Base-by-base conservation (phyloP, 306 rosid species). In the Quercus bicolor region DNA sequence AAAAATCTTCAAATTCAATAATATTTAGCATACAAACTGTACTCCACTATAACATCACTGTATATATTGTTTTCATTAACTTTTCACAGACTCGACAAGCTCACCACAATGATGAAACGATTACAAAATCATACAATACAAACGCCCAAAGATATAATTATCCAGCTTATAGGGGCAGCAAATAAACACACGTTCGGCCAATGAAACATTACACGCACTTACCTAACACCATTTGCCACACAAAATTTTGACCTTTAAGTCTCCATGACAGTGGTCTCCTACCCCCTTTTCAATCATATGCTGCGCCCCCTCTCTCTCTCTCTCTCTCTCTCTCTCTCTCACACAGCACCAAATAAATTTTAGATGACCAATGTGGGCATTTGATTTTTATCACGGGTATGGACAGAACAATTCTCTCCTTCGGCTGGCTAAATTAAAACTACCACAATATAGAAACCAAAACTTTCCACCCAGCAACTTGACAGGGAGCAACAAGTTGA, bases 401-500 rank as follows among this genome's bases (percentile, higher is more conserved):
- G 71, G 74, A 64, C 77, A 77, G 70, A 73, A 72, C 79, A 81
- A 77, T 73, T 73, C 73, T 71, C 78, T 80, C 83, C 52, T 59
- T 57, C 56, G 82, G 84, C 85, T 26, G 60, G 74, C 71, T 77
- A 75, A 15, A 71, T 71, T 56, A 74, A 45, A 43, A 45, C 84
- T 48, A 70, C 73, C 69, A 84, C 33, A 70, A 70, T 3, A 79
- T 18, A 20, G 71, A 85, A 84, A 78, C 81, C 80, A 43, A 86
- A 79, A 85, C 83, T 84, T 91, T 74, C 73, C 84, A 84, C 84
- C 87, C 78, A 37, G 73, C 77, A 82, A 75, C 83, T 86, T 85
- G 90, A 84, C 81, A 73, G 75, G 84, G 77, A 75, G 85, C 87
- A 77, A 76, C 78, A 75, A 86, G 79, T 60, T 74, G 83, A 85